Conservation (phyloP, 2,329 filamentous ascomycete genomes). For the Nigrograna mackinnonii region DNA sequence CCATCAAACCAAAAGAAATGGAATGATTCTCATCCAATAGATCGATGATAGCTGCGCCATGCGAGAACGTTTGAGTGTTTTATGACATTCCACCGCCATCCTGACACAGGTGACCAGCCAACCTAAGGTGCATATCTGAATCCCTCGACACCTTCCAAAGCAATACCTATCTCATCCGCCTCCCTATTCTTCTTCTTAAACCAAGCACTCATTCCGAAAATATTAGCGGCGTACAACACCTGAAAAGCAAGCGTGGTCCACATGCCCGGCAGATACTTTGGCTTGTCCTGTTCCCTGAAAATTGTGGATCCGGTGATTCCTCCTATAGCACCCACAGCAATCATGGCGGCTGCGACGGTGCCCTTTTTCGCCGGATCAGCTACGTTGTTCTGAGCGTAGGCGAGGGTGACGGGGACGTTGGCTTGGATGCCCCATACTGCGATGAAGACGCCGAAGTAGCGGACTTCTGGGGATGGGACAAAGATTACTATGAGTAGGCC, state of each 20-base stretch:
- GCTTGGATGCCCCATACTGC: conserved; percentile 22
- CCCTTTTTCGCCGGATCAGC: conserved; percentile 31
- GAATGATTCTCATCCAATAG: too few relatives aligned
- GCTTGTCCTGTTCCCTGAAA: conserved; percentile 26
- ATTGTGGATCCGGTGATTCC: conserved; percentile 29
- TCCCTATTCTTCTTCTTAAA: conserved; percentile 23
- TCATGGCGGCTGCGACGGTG: conserved; percentile 33
- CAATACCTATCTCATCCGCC: conserved; percentile 23
- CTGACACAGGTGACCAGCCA: too few relatives aligned
- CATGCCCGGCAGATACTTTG: conserved; percentile 33
- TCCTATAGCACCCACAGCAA: conserved; percentile 25
- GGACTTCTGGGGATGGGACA: too few relatives aligned
- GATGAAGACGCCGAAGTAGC: too few relatives aligned
- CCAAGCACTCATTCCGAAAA: conserved; percentile 25
- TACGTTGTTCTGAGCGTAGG: conserved; percentile 34
- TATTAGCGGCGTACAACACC: conserved; percentile 22
- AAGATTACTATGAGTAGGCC: too few relatives aligned
- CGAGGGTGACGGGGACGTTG: conserved; percentile 21
- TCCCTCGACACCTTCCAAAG: conserved; percentile 27
- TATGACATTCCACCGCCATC: too few relatives aligned
- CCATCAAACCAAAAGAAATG: too few relatives aligned
- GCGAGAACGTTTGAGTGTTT: too few relatives aligned
- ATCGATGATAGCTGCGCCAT: too few relatives aligned
- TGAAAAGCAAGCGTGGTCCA: conserved; percentile 31
- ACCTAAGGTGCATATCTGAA: conserved; percentile 27